Conservation (phyloP, 2,329 filamentous ascomycete genomes). For the Paracorniculantispora psalliotae region DNA sequence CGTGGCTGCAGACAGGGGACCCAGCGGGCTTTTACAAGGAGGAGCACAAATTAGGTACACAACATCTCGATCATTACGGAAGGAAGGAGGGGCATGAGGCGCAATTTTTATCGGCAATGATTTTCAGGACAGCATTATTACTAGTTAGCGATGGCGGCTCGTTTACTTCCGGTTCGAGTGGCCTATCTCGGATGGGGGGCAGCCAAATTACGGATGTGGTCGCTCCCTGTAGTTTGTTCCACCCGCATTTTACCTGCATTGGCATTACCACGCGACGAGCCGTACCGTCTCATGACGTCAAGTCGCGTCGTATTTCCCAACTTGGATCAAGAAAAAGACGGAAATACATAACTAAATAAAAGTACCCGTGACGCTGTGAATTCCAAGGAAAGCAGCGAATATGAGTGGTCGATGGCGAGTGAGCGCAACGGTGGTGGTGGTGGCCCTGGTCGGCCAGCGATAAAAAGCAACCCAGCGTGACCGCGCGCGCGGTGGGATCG, state of each 20-base stretch:
- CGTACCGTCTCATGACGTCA: too few species aligned
- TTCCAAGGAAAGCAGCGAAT: neutral
- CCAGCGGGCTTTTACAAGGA: neutral
- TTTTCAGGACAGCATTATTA: neutral
- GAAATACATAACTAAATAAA: too few species aligned
- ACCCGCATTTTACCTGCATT: neutral
- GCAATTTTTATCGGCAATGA: neutral
- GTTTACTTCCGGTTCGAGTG: neutral
- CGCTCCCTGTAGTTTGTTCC: neutral
- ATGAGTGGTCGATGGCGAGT: neutral
- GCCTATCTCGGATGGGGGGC: neutral
- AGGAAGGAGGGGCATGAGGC: neutral
- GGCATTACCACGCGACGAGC: too few species aligned
- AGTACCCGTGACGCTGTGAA: too few species aligned
- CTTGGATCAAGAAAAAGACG: too few species aligned
- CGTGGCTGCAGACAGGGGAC: neutral
- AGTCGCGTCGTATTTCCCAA: too few species aligned
- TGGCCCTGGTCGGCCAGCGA: too few species aligned
- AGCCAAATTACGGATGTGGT: neutral
- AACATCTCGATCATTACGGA: neutral
- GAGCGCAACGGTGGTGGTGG: too few species aligned
- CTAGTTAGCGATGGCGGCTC: too few species aligned
- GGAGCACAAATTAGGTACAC: neutral
- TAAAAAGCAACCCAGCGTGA: neutral
- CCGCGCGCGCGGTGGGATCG: neutral